Evolutionary conservation across 2,329 filamentous ascomycete genomes (phyloP).

Genomic region (Fusarium sp.): DNA sequence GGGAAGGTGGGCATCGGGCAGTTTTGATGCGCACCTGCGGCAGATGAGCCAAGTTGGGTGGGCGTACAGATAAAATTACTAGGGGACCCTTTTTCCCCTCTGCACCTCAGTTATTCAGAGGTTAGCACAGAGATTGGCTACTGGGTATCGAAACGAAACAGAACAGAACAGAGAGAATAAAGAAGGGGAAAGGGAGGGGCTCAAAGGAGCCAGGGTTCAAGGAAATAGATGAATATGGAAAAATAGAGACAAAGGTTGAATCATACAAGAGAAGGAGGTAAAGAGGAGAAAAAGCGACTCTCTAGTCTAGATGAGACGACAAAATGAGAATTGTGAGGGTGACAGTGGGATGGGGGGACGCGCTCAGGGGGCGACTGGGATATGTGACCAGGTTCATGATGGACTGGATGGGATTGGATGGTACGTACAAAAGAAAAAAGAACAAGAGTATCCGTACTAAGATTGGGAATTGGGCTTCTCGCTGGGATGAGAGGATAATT

Average conservation of each 20-base stretch:
- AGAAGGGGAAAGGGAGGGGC: constrained; percentile 15
- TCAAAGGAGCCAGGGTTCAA: constrained; percentile 13
- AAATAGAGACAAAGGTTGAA: constrained; percentile 25
- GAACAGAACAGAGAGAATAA: constrained; percentile 26
- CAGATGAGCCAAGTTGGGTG: constrained; percentile 25
- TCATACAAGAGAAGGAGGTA: constrained; percentile 26
- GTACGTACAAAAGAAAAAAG: constrained; percentile 14
- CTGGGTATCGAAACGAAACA: constrained; percentile 36
- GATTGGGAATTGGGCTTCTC: constrained; percentile 33
- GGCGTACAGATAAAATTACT: constrained; percentile 35
- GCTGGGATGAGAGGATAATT: constrained; percentile 23
- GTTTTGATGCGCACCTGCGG: constrained; percentile 33
- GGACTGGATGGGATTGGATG: background rate
- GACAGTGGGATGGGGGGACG: constrained; percentile 33
- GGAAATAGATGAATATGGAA: constrained; percentile 21
- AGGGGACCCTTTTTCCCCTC: constrained; percentile 34
- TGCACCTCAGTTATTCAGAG: constrained; percentile 17
- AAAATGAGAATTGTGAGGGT: constrained; percentile 25
- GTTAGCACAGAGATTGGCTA: constrained; percentile 5
- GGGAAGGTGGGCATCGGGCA: constrained; percentile 35
- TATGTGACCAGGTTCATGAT: constrained; percentile 35
- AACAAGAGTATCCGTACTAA: constrained; percentile 32
- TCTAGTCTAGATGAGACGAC: constrained; percentile 30
- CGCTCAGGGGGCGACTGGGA: constrained; percentile 38
- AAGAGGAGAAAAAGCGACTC: constrained; percentile 16